Evolutionary conservation across 2,329 filamentous ascomycete genomes (phyloP), one percentile per base, ranked within the genome.

Genomic region (Exophiala xenobiotica): DNA sequence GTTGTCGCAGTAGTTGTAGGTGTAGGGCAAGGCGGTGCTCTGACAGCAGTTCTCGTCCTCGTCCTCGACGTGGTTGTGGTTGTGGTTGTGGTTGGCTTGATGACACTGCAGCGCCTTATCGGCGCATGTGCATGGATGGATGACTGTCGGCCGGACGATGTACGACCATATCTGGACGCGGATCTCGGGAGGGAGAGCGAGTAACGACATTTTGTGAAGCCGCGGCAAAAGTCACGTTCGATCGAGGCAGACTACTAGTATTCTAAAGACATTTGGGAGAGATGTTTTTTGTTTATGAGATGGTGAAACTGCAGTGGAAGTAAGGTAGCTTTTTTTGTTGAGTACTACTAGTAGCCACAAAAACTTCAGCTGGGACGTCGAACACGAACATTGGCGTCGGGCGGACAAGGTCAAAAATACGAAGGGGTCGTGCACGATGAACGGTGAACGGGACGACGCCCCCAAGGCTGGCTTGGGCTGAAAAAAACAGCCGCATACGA

Each of bases 151-250:
- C 27, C 38, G 42, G n/a, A 57, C 39, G 14, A 57, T 27, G 35
- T 57, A 45, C 12, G 50, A 48, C 54, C 54, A 57, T 47, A 57
- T 57, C 27, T 57, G 50, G 6, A 49, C 31, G 11, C 54, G 50
- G 37, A 57, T 41, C 20, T 57, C 54, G 12, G 42, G 24, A 3
- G 54, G 54, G 2, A 57, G 51, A 12, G 23, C 35, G 16, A 53
- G 47, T 3, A 56, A 38, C 1, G 47, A 27, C 20, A 31, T 22
- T 6, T 33, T 27, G n/a, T n/a, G n/a, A n/a, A n/a, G n/a, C n/a
- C n/a, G n/a, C n/a, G n/a, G n/a, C n/a, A n/a, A n/a, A n/a, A n/a
- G n/a, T n/a, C n/a, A n/a, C n/a, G n/a, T n/a, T n/a, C n/a, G n/a
- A n/a, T n/a, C n/a, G n/a, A n/a, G n/a, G n/a, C n/a, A n/a, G n/a